Evolutionary conservation across 2,329 filamentous ascomycete genomes (phyloP), one percentile per base, ranked within the genome.

Genomic region (Teratosphaeria nubilosa): DNA sequence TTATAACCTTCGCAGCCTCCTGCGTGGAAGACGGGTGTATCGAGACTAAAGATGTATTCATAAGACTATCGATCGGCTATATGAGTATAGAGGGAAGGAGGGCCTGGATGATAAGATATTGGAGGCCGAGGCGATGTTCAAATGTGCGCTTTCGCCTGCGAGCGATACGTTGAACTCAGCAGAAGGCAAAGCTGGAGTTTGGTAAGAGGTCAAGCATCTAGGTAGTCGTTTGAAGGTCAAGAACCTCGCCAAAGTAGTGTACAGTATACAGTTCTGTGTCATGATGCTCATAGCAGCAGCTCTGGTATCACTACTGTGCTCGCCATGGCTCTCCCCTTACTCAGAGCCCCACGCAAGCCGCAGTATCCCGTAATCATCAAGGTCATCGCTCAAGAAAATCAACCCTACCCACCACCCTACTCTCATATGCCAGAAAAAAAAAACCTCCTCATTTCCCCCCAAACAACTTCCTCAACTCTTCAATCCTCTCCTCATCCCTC

Each of bases 401-500:
- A 48, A 3, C 41, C 16, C 16, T 2, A 48, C n/a, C 2, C 20
- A 14, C 34, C 2, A 41, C 10, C 10, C 34, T 16, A 16, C 16
- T 14, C 34, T 11, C 32, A 5, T 16, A 14, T 41, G 2, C 34
- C 6, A 51, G 14, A 14, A 22, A 16, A 2, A 22, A 2, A 16
- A n/a, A 51, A 13, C 20, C 50, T n/a, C 27, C 50, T 20, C 13
- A 22, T 9, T 53, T 53, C 3, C 51, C 51, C 13, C 34, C 50
- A 70, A 87, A 86, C 53, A 87, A 72, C 66, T 76, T 79, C 68
- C 79, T 76, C 65, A 86, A 73, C 66, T 86, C 82, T 66, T 82
- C 78, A 69, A 87, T 74, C 57, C 78, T 83, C 75, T 86, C 80
- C 74, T 84, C 83, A 6, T 85, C 84, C 51, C 82, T 78, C 69